phyloP scores from a whole-genome alignment of 2,329 filamentous ascomycete genomes.

The Pseudophaeomoniella oleicola region DNA sequence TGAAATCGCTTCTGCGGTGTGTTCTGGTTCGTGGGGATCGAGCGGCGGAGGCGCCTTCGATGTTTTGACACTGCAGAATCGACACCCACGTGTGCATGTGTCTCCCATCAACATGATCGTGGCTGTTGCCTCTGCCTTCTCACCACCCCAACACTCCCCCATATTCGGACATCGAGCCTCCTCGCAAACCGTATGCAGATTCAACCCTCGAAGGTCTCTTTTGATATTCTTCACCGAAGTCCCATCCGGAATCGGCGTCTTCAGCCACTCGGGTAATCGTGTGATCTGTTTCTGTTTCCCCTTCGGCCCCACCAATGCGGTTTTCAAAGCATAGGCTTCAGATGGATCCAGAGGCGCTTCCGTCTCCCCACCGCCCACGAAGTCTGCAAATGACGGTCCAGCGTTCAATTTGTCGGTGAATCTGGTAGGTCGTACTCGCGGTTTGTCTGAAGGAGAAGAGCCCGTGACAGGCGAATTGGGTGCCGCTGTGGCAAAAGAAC shows the following conservation, averaged over 20 bases:
- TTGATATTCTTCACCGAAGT: slow-evolving; percentile 92
- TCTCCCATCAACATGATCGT: slow-evolving; percentile 99
- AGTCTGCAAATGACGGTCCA: slow-evolving; percentile 51
- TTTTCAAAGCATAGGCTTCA: slow-evolving; percentile 46
- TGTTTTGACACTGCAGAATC: slow-evolving; percentile 96
- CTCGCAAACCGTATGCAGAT: slow-evolving; percentile 91
- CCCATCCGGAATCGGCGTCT: slow-evolving; percentile 79
- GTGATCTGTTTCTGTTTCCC: slow-evolving; percentile 52
- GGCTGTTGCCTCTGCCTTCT: slow-evolving; percentile 79
- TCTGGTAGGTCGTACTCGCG: slow-evolving; percentile 30
- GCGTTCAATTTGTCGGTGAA: slow-evolving; percentile 51
- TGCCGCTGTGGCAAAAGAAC: slow-evolving; percentile 29
- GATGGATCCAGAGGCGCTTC: slow-evolving; percentile 25
- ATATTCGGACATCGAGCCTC: slow-evolving; percentile 97
- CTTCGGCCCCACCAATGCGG: slow-evolving; percentile 44
- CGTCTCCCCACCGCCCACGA: slow-evolving; percentile 35
- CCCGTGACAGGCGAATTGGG: slow-evolving; percentile 19
- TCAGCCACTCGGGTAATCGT: slow-evolving; percentile 82
- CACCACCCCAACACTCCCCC: slow-evolving; percentile 92
- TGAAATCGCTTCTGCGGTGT: slow-evolving; percentile 83
- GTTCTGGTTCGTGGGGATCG: slow-evolving; percentile 90
- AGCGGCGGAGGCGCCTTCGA: slow-evolving; percentile 60
- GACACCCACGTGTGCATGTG: slow-evolving; percentile 88
- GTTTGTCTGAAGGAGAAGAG: slow-evolving; percentile 16
- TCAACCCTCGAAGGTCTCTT: slow-evolving; percentile 75